These are phyloP conservation scores for Aspergillus alliaceus DNA, from an alignment of 2,329 filamentous ascomycete genomes.

Conservation along the genomic window DNA sequence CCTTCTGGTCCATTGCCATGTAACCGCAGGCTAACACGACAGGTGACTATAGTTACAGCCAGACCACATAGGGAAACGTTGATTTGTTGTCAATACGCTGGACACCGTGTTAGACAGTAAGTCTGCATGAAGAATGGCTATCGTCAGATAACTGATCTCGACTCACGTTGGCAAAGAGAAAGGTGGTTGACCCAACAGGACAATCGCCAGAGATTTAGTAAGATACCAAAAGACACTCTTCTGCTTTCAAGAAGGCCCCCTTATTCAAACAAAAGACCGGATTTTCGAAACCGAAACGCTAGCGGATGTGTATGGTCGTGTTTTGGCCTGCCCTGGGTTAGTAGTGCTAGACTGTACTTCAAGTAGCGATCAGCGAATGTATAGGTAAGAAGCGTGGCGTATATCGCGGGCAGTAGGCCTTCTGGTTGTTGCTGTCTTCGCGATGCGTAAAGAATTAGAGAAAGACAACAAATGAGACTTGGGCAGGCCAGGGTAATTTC, in stretches of 20 bases:
- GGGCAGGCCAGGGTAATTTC: not conserved
- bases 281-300: not conserved
- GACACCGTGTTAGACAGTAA: not conserved
- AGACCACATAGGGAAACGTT: slow-evolving; percentile 6
- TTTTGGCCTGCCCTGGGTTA: not conserved
- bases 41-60: not conserved
- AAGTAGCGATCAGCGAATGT: not conserved
- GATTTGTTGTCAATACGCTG: not conserved
- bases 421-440: not conserved
- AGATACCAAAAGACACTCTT: no score
- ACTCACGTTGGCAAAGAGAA: not conserved
- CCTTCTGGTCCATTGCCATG: slow-evolving; percentile 26
- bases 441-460: not conserved
- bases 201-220: not conserved
- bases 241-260: not conserved
- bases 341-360: slow-evolving; percentile 3
- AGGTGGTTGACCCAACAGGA: not conserved
- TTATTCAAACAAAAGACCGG: not conserved
- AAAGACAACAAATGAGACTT: not conserved
- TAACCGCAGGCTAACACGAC: slow-evolving; percentile 10
- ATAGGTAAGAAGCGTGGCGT: not conserved
- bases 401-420: not conserved
- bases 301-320: no score
- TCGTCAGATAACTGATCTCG: not conserved
- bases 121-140: not conserved